These are phyloP conservation scores for Irpex sp. DNA, from an alignment of 1,284 basidiomycete species.

Conservation along the genomic window DNA sequence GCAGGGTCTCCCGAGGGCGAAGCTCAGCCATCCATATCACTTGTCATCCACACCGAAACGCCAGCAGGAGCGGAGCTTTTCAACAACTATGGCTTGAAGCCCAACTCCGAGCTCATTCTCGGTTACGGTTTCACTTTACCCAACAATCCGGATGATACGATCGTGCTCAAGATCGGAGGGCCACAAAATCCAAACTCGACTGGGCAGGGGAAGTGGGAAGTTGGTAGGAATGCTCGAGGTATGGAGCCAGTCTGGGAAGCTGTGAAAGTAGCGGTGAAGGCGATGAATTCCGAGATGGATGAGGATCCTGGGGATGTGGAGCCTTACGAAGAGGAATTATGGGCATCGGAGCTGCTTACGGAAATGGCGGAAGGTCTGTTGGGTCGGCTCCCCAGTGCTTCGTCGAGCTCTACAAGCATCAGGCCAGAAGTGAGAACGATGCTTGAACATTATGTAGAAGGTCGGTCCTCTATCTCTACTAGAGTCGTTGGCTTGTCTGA, in stretches of 20 bases:
- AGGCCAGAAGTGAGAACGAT: constrained; percentile 49
- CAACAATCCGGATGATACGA: constrained; percentile 78
- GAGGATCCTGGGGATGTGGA: constrained; percentile 22
- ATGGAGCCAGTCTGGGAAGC: constrained; percentile 58
- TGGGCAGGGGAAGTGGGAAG: constrained; percentile 41
- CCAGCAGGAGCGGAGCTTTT: constrained; percentile 57
- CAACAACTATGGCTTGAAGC: constrained; percentile 86
- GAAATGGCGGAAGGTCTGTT: constrained; percentile 60
- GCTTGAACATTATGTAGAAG: constrained; percentile 54
- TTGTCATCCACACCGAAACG: constrained; percentile 43
- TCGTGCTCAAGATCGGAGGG: constrained; percentile 71
- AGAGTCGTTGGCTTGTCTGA: background rate
- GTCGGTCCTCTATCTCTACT: constrained; percentile 25
- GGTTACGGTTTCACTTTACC: constrained; percentile 82
- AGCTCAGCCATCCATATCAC: constrained; percentile 20
- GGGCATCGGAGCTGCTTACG: constrained; percentile 58
- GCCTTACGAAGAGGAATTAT: constrained; percentile 52
- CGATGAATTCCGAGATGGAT: constrained; percentile 14
- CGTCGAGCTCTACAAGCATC: constrained; percentile 18
- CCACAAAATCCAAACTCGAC: background rate
- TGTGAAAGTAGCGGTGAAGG: constrained; percentile 38
- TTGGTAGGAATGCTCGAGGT: constrained; percentile 52
- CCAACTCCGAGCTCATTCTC: constrained; percentile 82
- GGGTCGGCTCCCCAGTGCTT: constrained; percentile 40
- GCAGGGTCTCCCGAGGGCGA: background rate